Base-by-base conservation (phyloP, 23 red algal species). In the Gracilaria caudata region DNA sequence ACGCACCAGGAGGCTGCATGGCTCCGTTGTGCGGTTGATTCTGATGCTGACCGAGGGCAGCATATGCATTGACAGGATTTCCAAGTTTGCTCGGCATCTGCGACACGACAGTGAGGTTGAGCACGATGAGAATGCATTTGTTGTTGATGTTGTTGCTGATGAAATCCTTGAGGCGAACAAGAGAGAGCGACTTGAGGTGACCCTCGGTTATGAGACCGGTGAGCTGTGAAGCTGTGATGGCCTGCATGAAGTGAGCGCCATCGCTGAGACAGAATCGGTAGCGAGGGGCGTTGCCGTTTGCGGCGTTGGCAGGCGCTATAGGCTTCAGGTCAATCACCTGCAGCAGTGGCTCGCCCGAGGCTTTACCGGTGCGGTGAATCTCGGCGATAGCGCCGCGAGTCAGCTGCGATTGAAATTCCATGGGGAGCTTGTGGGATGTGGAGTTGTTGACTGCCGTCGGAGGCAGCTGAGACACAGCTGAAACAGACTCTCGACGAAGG, bases 151-250 rank as follows among this genome's bases (percentile, higher is more conserved):
- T 84, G 91, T 98, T 98, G 9, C 90, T 78, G 36, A 94, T 87
- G 28, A 94, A 95, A 32, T 98, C 96, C 26, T 81, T 59, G 64
- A 98, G 28, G 4, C 85, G 86, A 35, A 98, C 79, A 55, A 98
- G 88, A n/a, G 78, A 82, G 28, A 83, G 53, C 20, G 78, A 72
- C 59, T 95, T 63, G 26, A 98, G 80, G 28, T 79, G 57, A 38
- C 86, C 90, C 14, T 92, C 82, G 16, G 72, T 66, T 39, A 98
- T 93, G 39, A 94, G 79, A 35, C 28, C 28, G 38, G 92, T 98
- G 79, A 98, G 87, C 82, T 98, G 96, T 3, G 96, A 83, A 1
- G 92, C 90, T 30, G 94, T 87, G 86, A 98, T 94, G 32, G 91
- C 90, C 20, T 98, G 92, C 64, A 88, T 89, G 68, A 94, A 92